Evolutionary conservation across 2,329 filamentous ascomycete genomes (phyloP).

Genomic region (Colletotrichum liriopes): DNA sequence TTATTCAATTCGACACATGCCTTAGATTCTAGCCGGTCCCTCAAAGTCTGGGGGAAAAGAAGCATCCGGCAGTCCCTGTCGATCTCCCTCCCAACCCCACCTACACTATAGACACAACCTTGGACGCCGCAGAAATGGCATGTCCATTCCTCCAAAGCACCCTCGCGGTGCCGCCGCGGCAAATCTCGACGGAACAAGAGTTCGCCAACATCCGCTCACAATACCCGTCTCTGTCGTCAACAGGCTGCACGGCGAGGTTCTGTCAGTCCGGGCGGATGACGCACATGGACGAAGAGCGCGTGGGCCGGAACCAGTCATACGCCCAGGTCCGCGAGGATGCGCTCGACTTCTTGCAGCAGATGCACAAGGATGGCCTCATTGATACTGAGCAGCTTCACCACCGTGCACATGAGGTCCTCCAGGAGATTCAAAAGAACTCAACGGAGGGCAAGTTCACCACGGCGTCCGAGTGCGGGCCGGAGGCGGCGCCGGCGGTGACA

Average conservation of each 20-base stretch:
- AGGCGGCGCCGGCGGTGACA: conserved; percentile 9
- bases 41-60: conserved; percentile 15
- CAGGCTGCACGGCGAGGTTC: conserved; percentile 35
- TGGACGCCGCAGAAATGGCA: conserved; percentile 21
- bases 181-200: conserved; percentile 32
- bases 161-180: conserved; percentile 32
- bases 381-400: conserved; percentile 33
- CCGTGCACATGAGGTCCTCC: conserved; percentile 35
- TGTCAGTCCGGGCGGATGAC: conserved; percentile 40
- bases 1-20: neutral
- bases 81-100: conserved; percentile 3
- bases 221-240: conserved; percentile 35
- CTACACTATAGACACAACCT: neutral
- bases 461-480: conserved; percentile 23
- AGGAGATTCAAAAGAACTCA: conserved; percentile 40
- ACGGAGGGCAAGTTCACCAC: conserved; percentile 30
- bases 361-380: conserved; percentile 34
- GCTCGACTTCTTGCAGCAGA: conserved; percentile 38
- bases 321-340: conserved; percentile 41
- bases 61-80: conserved; percentile 5
- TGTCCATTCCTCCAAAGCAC: conserved; percentile 40
- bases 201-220: conserved; percentile 40
- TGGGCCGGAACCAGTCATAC: conserved; percentile 39
- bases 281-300: conserved; percentile 40
- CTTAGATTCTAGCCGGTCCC: neutral